Percentiles rank a stretch among this genome's conserved stretches.
Conservation (phyloP, 2,329 filamentous ascomycete species). For the Lecanosticta acicola region DNA sequence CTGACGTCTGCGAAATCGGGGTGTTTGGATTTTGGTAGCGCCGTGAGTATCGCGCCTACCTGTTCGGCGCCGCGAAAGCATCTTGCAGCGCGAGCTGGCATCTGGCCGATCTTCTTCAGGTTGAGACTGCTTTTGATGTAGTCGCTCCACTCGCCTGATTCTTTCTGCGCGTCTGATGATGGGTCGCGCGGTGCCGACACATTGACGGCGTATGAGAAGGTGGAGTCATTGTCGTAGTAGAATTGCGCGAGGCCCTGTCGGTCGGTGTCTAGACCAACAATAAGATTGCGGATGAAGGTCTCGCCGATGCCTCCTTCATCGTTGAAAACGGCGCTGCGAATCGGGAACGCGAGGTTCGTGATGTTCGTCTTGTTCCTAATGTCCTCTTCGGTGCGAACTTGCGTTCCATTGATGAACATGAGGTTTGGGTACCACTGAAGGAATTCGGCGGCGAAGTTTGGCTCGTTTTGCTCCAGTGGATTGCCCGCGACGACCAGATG, state of each 20-base stretch:
- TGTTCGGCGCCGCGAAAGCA: slow-evolving; percentile 58
- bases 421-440: slow-evolving; percentile 79
- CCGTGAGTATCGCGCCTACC: slow-evolving; percentile 64
- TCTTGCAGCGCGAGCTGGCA: slow-evolving; percentile 58
- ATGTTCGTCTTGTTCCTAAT: slow-evolving; percentile 52
- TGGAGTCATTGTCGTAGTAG: slow-evolving; percentile 70
- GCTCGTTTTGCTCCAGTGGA: slow-evolving; percentile 52
- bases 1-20: slow-evolving; percentile 62
- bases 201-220: slow-evolving; percentile 71
- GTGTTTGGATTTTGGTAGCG: slow-evolving; percentile 67
- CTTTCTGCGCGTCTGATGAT: slow-evolving; percentile 33
- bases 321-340: slow-evolving; percentile 61
- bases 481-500: slow-evolving; percentile 76
- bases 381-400: slow-evolving; percentile 68
- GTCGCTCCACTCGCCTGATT: slow-evolving; percentile 63
- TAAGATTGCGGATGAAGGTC: slow-evolving; percentile 68
- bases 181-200: slow-evolving; percentile 51
- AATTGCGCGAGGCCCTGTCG: slow-evolving; percentile 56
- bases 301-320: slow-evolving; percentile 71
- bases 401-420: slow-evolving; percentile 66
- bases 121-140: slow-evolving; percentile 79
- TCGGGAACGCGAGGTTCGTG: slow-evolving; percentile 56
- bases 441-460: slow-evolving; percentile 60
- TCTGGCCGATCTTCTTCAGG: slow-evolving; percentile 61
- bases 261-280: slow-evolving; percentile 67